phyloP scores from a whole-genome alignment of 2,329 filamentous ascomycete species.

The Fusarium sp. region DNA sequence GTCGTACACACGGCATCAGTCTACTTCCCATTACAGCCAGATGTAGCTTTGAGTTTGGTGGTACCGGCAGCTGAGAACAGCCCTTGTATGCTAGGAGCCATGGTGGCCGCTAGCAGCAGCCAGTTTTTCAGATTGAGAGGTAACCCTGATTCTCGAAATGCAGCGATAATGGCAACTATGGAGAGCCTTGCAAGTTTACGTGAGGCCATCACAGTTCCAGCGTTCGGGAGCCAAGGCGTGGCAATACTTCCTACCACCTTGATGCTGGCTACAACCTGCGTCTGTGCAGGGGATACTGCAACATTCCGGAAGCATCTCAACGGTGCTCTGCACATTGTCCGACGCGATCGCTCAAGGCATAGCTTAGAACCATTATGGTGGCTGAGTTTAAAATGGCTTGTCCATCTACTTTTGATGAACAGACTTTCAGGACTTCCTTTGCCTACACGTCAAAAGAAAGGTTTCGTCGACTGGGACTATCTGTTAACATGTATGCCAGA shows the following conservation, averaged over 20 bases:
- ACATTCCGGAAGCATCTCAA: constrained; percentile 18
- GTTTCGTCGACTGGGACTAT: constrained; percentile 5
- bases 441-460: background rate
- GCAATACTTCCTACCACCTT: constrained; percentile 11
- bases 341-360: background rate
- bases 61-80: constrained; percentile 14
- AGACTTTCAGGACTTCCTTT: constrained; percentile 1
- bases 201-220: background rate
- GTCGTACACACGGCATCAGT: constrained; percentile 10
- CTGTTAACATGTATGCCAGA: constrained; percentile 16
- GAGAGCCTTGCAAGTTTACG: background rate
- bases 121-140: constrained; percentile 6
- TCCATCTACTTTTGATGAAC: constrained; percentile 23
- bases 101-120: constrained; percentile 23
- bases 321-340: constrained; percentile 12
- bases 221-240: background rate
- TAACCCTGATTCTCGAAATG: background rate
- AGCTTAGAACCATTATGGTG: constrained; percentile 14
- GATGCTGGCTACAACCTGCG: constrained; percentile 24
- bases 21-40: constrained; percentile 18
- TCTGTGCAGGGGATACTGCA: constrained; percentile 12
- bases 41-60: constrained; percentile 7
- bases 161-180: constrained; percentile 13
- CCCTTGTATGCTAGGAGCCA: constrained; percentile 20
- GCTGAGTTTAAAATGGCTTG: constrained; percentile 18